phyloP scores from a whole-genome alignment of 2,329 filamentous ascomycete species.

The Aspergillus sp. region DNA sequence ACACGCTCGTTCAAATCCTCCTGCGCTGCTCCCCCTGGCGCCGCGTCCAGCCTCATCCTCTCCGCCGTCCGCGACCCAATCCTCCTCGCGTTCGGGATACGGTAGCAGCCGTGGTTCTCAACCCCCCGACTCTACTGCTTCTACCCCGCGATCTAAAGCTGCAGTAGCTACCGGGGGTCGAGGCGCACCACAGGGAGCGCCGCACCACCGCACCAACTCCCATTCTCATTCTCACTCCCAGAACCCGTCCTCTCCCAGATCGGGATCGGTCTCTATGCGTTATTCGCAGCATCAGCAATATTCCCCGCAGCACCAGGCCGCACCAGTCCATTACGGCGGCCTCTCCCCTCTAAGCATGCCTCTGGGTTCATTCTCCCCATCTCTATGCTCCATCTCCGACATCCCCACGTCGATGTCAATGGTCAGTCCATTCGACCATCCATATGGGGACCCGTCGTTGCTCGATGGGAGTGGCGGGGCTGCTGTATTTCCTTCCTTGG shows the following conservation, averaged over 20 bases:
- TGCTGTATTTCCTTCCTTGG: conserved; percentile 8
- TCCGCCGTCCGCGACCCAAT: conserved; percentile 5
- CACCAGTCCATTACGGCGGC: background rate
- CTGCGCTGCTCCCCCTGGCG: conserved; percentile 20
- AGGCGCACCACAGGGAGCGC: conserved; percentile 7
- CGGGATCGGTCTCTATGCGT: background rate
- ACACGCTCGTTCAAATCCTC: conserved; percentile 11
- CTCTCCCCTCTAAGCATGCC: conserved; percentile 4
- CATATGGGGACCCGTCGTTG: conserved; percentile 49
- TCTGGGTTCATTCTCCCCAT: conserved; percentile 5
- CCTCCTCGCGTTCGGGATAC: background rate
- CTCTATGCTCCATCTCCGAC: conserved; percentile 10
- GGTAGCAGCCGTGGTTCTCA: conserved; percentile 1
- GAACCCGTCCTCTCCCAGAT: background rate
- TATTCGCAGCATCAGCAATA: background rate
- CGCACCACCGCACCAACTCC: background rate
- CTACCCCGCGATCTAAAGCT: background rate
- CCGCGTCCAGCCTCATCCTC: conserved; percentile 16
- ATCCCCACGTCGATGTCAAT: conserved; percentile 9
- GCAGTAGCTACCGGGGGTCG: conserved; percentile 1
- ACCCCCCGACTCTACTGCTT: background rate
- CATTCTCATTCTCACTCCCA: background rate
- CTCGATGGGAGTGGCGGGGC: conserved; percentile 2
- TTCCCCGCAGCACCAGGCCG: background rate
- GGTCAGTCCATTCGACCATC: conserved; percentile 9